A percentile compares a stretch with the other conserved stretches of the same genome.
Evolutionary conservation across 768 basidiomycete species (phyloP).

Genomic region (Crucibulum laeve): DNA sequence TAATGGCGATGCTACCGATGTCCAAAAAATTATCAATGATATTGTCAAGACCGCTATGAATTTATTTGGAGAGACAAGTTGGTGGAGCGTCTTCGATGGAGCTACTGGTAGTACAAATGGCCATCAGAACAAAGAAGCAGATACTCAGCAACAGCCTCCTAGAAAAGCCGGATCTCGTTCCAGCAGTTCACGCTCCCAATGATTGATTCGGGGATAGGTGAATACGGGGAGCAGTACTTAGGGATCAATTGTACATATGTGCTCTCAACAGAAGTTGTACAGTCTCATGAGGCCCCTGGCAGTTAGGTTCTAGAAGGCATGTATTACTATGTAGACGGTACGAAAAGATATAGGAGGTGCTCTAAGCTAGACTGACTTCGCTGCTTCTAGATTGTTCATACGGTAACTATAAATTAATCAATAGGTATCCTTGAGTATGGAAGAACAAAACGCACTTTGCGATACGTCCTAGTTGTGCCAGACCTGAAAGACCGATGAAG

Average conservation of each 20-base stretch:
- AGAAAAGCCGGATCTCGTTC: conserved; percentile 2
- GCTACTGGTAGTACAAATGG: conserved; percentile 8
- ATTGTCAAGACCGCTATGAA: conserved; percentile 28
- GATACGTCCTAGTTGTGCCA: conserved; percentile 66
- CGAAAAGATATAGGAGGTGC: background rate
- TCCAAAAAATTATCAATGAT: conserved; percentile 41
- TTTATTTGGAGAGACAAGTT: conserved; percentile 19
- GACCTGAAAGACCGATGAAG: conserved; percentile 70
- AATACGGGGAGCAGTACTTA: background rate
- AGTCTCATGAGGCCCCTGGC: background rate
- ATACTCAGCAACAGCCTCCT: background rate
- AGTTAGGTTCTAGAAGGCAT: background rate
- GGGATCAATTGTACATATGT: background rate
- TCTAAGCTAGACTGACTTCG: conserved; percentile 16
- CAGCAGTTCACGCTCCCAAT: conserved; percentile 3
- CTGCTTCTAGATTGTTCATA: conserved; percentile 27
- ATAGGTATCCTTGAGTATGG: background rate
- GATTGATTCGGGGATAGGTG: conserved; percentile 7
- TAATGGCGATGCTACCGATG: conserved; percentile 25
- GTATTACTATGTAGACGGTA: background rate
- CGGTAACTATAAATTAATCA: conserved; percentile 24
- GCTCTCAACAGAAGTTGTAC: background rate
- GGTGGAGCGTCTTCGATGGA: conserved; percentile 27
- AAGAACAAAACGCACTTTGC: conserved; percentile 45
- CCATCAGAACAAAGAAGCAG: background rate